These are phyloP conservation scores for Exophiala alcalophila DNA, from an alignment of 2,329 filamentous ascomycete genomes.

Conservation along the genomic window DNA sequence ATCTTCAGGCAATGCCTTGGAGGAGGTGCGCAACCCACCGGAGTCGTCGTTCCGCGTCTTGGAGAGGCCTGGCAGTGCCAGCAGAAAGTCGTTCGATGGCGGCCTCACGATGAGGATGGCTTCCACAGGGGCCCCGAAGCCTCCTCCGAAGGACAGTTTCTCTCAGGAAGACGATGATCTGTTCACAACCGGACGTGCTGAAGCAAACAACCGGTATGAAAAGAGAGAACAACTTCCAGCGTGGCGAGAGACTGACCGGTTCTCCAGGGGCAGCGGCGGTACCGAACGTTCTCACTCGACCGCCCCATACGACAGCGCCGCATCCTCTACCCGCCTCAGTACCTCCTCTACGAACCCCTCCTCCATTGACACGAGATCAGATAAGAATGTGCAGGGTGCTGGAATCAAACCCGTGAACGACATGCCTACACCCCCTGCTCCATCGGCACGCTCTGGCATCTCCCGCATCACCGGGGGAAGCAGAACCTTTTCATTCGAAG, in stretches of 20 bases:
- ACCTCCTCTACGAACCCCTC: constrained; percentile 56
- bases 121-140: constrained; percentile 33
- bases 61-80: constrained; percentile 47
- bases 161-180: constrained; percentile 36
- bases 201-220: constrained; percentile 40
- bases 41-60: constrained; percentile 54
- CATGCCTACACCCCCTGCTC: constrained; percentile 42
- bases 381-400: constrained; percentile 39
- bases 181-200: constrained; percentile 38
- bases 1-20: constrained; percentile 54
- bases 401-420: constrained; percentile 40
- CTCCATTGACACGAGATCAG: constrained; percentile 48
- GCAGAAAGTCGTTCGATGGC: constrained; percentile 45
- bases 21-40: constrained; percentile 42
- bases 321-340: constrained; percentile 51
- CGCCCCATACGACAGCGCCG: constrained; percentile 45
- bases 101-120: constrained; percentile 34
- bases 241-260: constrained; percentile 8
- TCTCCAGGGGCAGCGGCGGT: constrained; percentile 46
- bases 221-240: background rate
- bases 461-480: constrained; percentile 50
- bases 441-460: constrained; percentile 36
- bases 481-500: constrained; percentile 55
- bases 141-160: constrained; percentile 35
- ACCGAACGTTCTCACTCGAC: constrained; percentile 49